A percentile compares a stretch with the other conserved stretches of the same genome.
Conservation (phyloP, 176 grass and related monocot genomes). For the Eremochloa ophiuroides region DNA sequence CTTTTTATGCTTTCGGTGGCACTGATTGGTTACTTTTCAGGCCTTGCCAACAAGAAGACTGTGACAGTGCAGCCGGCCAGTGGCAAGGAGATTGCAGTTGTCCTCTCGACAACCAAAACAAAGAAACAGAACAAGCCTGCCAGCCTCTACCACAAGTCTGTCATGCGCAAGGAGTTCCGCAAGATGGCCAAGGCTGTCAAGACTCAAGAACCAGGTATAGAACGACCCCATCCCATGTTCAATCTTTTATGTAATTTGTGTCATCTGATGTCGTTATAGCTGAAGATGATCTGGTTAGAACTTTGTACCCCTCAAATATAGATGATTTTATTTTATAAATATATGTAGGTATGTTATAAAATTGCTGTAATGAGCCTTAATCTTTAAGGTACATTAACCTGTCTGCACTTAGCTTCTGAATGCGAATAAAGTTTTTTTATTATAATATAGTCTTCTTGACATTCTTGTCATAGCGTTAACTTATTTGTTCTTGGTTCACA, state of each 20-base stretch:
- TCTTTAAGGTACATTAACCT: background rate
- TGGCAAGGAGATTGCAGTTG: constrained; percentile 49
- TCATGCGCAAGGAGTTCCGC: constrained; percentile 70
- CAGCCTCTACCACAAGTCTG: constrained; percentile 42
- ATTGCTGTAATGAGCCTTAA: constrained; percentile 44
- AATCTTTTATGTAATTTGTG: background rate
- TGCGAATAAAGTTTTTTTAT: constrained; percentile 1
- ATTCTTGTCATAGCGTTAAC: background rate
- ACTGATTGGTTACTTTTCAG: constrained; percentile 18
- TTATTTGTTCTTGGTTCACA: background rate
- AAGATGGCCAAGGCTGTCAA: constrained; percentile 86
- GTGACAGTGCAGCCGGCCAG: constrained; percentile 44
- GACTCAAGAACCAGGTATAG: constrained; percentile 84
- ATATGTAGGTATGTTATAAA: background rate
- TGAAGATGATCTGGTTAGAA: background rate
- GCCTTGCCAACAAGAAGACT: constrained; percentile 75
- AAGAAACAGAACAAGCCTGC: constrained; percentile 78
- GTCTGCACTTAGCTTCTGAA: background rate
- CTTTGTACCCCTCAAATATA: background rate
- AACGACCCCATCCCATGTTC: background rate
- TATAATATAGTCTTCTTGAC: background rate
- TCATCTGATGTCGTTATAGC: background rate
- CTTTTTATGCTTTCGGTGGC: background rate
- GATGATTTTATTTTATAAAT: background rate
- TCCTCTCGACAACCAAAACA: constrained; percentile 58